phyloP scores from a whole-genome alignment of 179 eudicot genomes.

The Corrigiola litoralis region DNA sequence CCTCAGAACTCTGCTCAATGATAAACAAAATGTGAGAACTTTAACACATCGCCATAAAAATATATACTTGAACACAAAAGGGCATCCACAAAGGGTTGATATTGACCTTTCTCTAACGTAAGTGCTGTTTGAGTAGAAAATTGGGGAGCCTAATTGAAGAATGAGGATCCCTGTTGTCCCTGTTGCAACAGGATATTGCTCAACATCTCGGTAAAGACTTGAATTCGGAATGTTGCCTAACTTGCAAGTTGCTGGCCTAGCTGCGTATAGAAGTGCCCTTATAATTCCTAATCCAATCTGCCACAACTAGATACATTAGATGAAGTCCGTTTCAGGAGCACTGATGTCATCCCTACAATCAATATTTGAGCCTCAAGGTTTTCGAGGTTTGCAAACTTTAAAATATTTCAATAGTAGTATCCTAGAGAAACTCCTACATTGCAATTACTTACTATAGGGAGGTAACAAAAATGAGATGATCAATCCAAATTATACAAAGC shows the following conservation, averaged over 20 bases:
- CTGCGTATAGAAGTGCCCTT: slow-evolving; percentile 68
- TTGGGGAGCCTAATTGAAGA: slow-evolving; percentile 79
- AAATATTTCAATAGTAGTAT: too few species aligned
- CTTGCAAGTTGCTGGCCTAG: slow-evolving; percentile 74
- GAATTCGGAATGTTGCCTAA: slow-evolving; percentile 61
- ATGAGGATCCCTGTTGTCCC: slow-evolving; percentile 49
- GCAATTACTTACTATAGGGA: too few species aligned
- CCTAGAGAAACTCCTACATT: too few species aligned
- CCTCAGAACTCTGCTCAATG: slow-evolving; percentile 55
- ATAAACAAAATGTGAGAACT: neutral
- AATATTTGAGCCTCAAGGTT: too few species aligned
- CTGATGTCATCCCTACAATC: too few species aligned
- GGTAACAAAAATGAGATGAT: too few species aligned
- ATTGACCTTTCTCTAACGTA: slow-evolving; percentile 89
- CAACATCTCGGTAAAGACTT: slow-evolving; percentile 52
- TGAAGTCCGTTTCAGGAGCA: neutral
- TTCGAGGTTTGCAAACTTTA: too few species aligned
- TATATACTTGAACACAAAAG: neutral
- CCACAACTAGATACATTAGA: neutral
- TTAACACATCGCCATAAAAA: neutral
- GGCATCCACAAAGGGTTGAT: too few species aligned
- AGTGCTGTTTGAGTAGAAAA: slow-evolving; percentile 58
- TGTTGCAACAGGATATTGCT: slow-evolving; percentile 63
- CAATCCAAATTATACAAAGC: too few species aligned
- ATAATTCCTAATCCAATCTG: slow-evolving; percentile 63